Percentiles rank a stretch among this genome's conserved stretches.
Conservation (phyloP, 148 eudicot genomes). For the Amaranthus hypochondriacus region DNA sequence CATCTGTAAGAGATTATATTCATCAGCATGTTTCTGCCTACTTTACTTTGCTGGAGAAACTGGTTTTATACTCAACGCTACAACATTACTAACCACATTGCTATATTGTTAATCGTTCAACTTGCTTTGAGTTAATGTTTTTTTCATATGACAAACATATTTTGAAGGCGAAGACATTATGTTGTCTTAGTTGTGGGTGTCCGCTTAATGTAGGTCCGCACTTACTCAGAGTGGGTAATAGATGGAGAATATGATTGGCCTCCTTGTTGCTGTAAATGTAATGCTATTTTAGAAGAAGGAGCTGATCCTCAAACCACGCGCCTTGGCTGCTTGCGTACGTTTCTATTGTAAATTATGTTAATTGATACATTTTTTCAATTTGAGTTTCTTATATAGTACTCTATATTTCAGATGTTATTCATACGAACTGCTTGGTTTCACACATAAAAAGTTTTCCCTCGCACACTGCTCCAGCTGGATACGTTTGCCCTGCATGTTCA, state of each 20-base stretch:
- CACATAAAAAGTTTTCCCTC: conserved; percentile 80
- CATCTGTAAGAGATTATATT: not conserved
- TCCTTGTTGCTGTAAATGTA: conserved; percentile 82
- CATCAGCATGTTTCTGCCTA: not conserved
- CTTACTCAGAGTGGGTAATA: conserved; percentile 98
- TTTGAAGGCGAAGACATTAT: not conserved
- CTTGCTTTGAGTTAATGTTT: not conserved
- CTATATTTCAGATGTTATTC: conserved; percentile 65
- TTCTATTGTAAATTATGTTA: conserved; percentile 4
- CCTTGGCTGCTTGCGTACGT: conserved; percentile 98
- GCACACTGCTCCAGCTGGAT: conserved; percentile 97
- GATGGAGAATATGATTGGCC: conserved; percentile 99
- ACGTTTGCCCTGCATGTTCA: conserved; percentile 81
- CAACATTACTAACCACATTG: not conserved
- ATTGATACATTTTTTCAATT: not conserved
- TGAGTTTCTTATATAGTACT: not conserved
- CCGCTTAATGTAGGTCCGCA: conserved; percentile 46
- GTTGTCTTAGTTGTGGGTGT: conserved; percentile 1
- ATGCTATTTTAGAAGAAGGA: conserved; percentile 57
- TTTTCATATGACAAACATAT: not conserved
- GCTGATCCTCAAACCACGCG: conserved; percentile 69
- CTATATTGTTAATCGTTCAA: not conserved
- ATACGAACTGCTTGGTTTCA: conserved; percentile 84
- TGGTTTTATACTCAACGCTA: not conserved
- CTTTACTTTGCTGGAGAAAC: conserved; percentile 1